Evolutionary conservation across 169 alveolate species (phyloP).

Genomic region (Cyclospora cayetanensis): DNA sequence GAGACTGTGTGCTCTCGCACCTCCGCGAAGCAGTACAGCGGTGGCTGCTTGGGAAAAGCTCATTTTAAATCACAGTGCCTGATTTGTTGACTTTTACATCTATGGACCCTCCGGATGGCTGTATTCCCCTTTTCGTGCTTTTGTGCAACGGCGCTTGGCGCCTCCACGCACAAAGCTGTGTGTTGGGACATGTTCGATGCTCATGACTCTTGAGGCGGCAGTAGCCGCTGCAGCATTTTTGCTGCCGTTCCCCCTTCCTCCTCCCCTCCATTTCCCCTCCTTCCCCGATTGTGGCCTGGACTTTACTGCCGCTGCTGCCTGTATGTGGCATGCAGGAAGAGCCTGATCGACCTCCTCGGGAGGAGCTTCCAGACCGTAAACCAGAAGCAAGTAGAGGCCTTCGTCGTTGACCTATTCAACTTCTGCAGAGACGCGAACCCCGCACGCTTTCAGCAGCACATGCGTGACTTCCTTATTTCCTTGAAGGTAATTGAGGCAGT

Average conservation of each 20-base stretch:
- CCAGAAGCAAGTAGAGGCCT: slow-evolving; percentile 70
- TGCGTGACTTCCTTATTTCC: slow-evolving; percentile 68
- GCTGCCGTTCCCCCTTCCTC: not conserved
- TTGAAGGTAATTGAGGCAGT: too few relatives aligned
- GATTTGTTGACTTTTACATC: too few relatives aligned
- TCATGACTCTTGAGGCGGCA: too few relatives aligned
- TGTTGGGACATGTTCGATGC: too few relatives aligned
- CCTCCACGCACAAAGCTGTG: too few relatives aligned
- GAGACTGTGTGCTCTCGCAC: too few relatives aligned
- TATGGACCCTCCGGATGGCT: too few relatives aligned
- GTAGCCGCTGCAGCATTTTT: not conserved
- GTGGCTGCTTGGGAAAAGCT: too few relatives aligned
- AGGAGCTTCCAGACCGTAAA: slow-evolving; percentile 47
- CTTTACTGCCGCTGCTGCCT: not conserved
- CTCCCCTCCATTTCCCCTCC: not conserved
- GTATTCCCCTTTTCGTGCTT: too few relatives aligned
- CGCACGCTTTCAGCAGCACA: slow-evolving; percentile 64
- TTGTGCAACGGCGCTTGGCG: too few relatives aligned
- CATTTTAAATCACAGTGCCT: too few relatives aligned
- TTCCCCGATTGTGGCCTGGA: not conserved
- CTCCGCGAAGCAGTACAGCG: too few relatives aligned
- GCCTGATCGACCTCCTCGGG: slow-evolving; percentile 51
- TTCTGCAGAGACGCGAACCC: slow-evolving; percentile 62
- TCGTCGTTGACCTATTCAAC: slow-evolving; percentile 71
- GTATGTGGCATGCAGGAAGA: slow-evolving; percentile 19